Evolutionary conservation across 169 alveolate genomes (phyloP).

Genomic region (Eimeria mitis): DNA sequence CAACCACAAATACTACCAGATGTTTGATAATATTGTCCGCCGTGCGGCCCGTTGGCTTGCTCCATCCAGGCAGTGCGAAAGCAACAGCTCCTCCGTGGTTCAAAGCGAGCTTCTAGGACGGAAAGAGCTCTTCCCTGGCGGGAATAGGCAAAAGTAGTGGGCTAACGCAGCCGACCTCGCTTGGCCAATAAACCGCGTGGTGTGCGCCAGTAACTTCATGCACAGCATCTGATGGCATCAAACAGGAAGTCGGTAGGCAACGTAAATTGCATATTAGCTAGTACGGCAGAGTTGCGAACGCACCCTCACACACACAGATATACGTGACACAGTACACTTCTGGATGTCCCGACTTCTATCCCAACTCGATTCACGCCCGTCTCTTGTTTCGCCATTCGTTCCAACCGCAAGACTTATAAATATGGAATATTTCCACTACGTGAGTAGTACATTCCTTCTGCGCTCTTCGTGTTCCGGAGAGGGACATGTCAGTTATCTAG

Average conservation of each 20-base stretch:
- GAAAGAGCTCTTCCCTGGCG: not conserved
- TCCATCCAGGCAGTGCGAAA: not conserved
- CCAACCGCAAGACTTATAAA: not conserved
- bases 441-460: not conserved
- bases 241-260: not conserved
- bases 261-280: too few relatives aligned
- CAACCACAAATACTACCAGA: not conserved
- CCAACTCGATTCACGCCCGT: not conserved
- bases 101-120: not conserved
- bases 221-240: not conserved
- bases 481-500: too few relatives aligned
- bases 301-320: not conserved
- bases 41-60: not conserved
- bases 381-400: not conserved
- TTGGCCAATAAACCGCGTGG: not conserved
- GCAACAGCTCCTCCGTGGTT: not conserved
- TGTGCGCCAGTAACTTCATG: not conserved
- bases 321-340: too few relatives aligned
- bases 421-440: not conserved
- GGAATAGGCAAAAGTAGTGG: not conserved
- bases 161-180: not conserved
- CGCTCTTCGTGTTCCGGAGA: not conserved
- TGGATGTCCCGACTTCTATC: not conserved
- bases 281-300: not conserved
- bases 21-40: not conserved